Conservation (phyloP, 2,329 filamentous ascomycete species). For the Sarocladium oryzae region DNA sequence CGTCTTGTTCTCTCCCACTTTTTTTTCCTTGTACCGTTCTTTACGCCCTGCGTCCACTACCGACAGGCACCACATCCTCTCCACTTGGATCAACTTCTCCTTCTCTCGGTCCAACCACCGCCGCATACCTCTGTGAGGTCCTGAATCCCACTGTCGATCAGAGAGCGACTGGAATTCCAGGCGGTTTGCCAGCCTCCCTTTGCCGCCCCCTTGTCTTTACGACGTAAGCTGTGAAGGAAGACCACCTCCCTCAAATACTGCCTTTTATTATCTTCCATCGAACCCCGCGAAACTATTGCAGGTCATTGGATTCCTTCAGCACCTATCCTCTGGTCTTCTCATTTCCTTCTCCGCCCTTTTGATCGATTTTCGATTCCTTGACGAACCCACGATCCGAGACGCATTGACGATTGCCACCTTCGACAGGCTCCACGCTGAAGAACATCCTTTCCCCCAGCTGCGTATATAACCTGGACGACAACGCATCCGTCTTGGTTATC, state of each 20-base stretch:
- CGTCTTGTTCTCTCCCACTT: not conserved
- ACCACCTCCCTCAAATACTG: not conserved
- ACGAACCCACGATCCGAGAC: constrained; percentile 5
- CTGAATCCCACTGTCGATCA: constrained; percentile 1
- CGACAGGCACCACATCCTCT: too few relatives aligned
- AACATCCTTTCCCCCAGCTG: not conserved
- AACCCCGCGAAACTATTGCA: not conserved
- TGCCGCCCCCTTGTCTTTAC: not conserved
- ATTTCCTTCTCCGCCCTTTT: constrained; percentile 3
- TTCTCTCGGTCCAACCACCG: constrained; percentile 3
- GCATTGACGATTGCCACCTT: not conserved
- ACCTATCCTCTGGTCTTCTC: not conserved
- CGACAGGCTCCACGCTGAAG: not conserved
- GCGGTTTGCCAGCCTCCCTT: constrained; percentile 2
- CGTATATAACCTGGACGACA: constrained; percentile 2
- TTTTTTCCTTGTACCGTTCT: not conserved
- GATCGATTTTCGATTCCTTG: constrained; percentile 8
- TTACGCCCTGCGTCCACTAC: not conserved
- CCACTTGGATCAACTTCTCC: not conserved
- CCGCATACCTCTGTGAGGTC: constrained; percentile 7
- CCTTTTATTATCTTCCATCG: not conserved
- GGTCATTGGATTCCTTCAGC: constrained; percentile 2
- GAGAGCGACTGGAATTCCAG: constrained; percentile 7
- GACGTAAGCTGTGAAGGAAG: not conserved
- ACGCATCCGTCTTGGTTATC: not conserved